Percentiles rank a stretch among this genome's conserved stretches.
Evolutionary conservation across 768 basidiomycete genomes (phyloP).

Genomic region (Collybia sordida): DNA sequence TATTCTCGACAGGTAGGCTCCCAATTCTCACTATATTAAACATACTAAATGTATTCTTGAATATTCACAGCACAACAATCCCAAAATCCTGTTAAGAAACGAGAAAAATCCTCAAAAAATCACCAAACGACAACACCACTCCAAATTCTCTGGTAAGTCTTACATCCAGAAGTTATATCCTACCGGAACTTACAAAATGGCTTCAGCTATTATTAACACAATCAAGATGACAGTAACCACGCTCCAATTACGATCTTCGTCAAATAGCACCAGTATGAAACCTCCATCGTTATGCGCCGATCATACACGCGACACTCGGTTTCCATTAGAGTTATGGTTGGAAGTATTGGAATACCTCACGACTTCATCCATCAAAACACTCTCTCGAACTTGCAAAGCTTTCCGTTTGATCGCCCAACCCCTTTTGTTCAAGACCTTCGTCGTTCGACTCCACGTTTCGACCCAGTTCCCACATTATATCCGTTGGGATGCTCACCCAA

Average conservation of each 20-base stretch:
- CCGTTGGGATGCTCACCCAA: constrained; percentile 8
- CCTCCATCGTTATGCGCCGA: background rate
- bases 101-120: too few species aligned
- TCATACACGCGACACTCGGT: background rate
- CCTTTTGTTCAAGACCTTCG: constrained; percentile 16
- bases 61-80: too few species aligned
- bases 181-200: background rate
- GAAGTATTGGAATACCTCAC: constrained; percentile 13
- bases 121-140: too few species aligned
- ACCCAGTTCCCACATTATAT: background rate
- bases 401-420: constrained; percentile 18
- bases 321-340: constrained; percentile 18
- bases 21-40: too few species aligned
- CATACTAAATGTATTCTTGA: too few species aligned
- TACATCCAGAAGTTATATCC: too few species aligned
- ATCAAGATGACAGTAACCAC: background rate
- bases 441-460: constrained; percentile 8
- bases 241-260: background rate
- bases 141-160: too few species aligned
- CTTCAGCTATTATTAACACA: background rate
- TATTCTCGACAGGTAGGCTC: background rate
- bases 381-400: constrained; percentile 11
- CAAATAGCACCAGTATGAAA: background rate
- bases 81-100: too few species aligned
- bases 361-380: constrained; percentile 5